Evolutionary conservation across 208 protist genomes (phyloP).

Genomic region (Blastocrithidia nonstop): DNA sequence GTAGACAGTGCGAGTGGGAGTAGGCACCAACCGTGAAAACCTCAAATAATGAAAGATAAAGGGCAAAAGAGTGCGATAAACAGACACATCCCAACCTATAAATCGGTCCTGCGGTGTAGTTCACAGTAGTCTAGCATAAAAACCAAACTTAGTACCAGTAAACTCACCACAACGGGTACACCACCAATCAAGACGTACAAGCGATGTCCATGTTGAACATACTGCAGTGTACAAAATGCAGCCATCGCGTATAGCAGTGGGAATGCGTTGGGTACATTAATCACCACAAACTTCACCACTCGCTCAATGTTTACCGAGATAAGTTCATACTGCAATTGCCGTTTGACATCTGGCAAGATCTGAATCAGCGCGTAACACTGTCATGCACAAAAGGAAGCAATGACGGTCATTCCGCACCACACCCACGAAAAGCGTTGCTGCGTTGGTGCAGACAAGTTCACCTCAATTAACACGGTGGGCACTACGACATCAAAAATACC

Average conservation of each 20-base stretch:
- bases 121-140: constrained; percentile 51
- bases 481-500: constrained; percentile 35
- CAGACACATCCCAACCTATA: constrained; percentile 34
- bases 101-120: constrained; percentile 23
- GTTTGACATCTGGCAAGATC: constrained; percentile 33
- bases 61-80: constrained; percentile 46
- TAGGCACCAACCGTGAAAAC: constrained; percentile 43
- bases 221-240: constrained; percentile 48
- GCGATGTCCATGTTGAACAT: constrained; percentile 41
- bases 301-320: constrained; percentile 18
- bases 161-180: constrained; percentile 35
- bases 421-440: constrained; percentile 46
- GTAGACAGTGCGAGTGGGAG: constrained; percentile 33
- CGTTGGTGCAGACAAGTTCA: constrained; percentile 38
- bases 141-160: constrained; percentile 33
- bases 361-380: constrained; percentile 43
- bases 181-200: constrained; percentile 40
- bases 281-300: constrained; percentile 32
- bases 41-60: constrained; percentile 24
- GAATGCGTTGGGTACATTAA: constrained; percentile 56
- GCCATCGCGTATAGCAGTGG: constrained; percentile 40
- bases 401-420: constrained; percentile 47
- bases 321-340: constrained; percentile 33
- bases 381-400: constrained; percentile 54
- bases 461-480: constrained; percentile 46